Conservation (phyloP, 495 filamentous ascomycete genomes). For the Cryomyces antarcticus region DNA sequence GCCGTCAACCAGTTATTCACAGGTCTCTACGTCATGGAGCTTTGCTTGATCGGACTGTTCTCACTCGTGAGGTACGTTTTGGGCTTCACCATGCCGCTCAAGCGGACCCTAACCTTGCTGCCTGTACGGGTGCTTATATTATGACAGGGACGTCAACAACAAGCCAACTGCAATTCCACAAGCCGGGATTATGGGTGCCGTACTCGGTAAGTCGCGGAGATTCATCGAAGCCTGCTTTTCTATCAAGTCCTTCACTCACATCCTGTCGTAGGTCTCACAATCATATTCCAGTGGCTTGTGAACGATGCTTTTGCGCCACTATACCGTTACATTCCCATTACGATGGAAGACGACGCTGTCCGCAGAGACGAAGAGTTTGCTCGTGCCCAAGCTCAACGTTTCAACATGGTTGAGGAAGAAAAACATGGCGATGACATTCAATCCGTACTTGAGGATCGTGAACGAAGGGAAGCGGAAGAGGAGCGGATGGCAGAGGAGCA, state of each 20-base stretch:
- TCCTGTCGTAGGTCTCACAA: slow-evolving; percentile 36
- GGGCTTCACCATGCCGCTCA: too few species aligned
- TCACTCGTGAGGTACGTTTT: slow-evolving; percentile 39
- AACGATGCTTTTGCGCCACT: slow-evolving; percentile 76
- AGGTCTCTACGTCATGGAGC: slow-evolving; percentile 85
- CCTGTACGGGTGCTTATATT: too few species aligned
- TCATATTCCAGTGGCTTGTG: slow-evolving; percentile 62
- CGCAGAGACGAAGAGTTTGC: slow-evolving; percentile 75
- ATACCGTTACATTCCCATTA: slow-evolving; percentile 79
- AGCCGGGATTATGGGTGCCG: slow-evolving; percentile 74
- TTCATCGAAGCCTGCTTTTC: too few species aligned
- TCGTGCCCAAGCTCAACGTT: slow-evolving; percentile 37
- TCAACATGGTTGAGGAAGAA: slow-evolving; percentile 30
- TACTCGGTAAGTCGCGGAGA: too few species aligned
- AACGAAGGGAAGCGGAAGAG: slow-evolving; percentile 19
- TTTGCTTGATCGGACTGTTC: slow-evolving; percentile 79
- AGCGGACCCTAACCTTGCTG: too few species aligned
- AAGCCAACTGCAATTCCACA: slow-evolving; percentile 52
- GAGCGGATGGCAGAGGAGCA: slow-evolving; percentile 27
- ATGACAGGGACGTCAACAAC: slow-evolving; percentile 27
- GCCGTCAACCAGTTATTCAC: slow-evolving; percentile 95
- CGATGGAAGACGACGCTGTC: slow-evolving; percentile 85
- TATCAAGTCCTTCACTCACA: too few species aligned
- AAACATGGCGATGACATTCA: slow-evolving; percentile 27
- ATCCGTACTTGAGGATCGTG: slow-evolving; percentile 21